A percentile compares a stretch with the other conserved stretches of the same genome.
Evolutionary conservation across 2,329 filamentous ascomycete genomes (phyloP).

Genomic region (Sarocladium strictum): DNA sequence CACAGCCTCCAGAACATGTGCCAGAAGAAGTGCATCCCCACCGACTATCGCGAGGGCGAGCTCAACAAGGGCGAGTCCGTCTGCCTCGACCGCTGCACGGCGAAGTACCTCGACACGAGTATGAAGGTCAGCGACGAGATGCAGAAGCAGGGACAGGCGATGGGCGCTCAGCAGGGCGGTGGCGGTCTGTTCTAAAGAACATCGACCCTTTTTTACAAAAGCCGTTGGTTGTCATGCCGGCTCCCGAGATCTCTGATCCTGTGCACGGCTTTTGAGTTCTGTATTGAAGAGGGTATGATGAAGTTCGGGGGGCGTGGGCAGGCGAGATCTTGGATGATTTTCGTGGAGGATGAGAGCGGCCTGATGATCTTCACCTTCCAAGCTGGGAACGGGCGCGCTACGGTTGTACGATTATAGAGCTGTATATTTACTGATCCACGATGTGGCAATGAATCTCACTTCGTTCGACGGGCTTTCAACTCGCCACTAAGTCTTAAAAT

Average conservation of each 20-base stretch:
- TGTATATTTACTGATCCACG: neutral
- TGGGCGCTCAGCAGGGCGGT: constrained; percentile 37
- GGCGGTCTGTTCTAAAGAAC: constrained; percentile 37
- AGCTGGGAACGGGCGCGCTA: neutral
- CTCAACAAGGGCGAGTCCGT: constrained; percentile 99
- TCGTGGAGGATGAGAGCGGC: too few species aligned
- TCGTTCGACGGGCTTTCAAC: too few species aligned
- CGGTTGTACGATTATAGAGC: constrained; percentile 7
- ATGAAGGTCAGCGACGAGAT: constrained; percentile 97
- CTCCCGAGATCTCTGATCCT: too few species aligned
- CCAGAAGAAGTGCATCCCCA: constrained; percentile 88
- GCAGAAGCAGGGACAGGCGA: constrained; percentile 74
- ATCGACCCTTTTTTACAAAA: too few species aligned
- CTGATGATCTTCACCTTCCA: neutral
- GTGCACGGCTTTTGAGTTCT: too few species aligned
- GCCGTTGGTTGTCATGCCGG: neutral
- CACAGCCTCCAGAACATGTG: constrained; percentile 78
- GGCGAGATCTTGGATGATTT: neutral
- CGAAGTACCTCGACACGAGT: constrained; percentile 98
- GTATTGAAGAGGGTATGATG: too few species aligned
- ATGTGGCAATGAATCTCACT: neutral
- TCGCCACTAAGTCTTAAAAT: too few species aligned
- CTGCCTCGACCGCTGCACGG: constrained; percentile 93
- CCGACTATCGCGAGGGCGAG: constrained; percentile 89
- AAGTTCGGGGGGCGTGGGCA: too few species aligned